Evolutionary conservation across 345 rosid genomes (phyloP).

Genomic region (Dovyalis caffra): DNA sequence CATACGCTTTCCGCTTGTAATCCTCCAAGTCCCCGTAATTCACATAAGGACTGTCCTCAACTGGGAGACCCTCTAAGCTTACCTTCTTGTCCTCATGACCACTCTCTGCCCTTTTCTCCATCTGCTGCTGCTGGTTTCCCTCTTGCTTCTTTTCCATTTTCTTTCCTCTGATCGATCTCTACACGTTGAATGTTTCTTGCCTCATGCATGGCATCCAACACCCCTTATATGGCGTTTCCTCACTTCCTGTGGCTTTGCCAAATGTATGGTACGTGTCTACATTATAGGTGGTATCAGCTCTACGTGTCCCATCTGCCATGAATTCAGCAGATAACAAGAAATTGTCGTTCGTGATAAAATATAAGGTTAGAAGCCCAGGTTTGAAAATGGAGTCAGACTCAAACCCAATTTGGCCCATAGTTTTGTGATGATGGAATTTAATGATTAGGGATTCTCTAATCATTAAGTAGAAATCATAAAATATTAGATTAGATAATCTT

Average conservation of each 20-base stretch:
- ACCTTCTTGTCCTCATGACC: slow-evolving; percentile 8
- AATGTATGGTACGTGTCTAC: too few species aligned
- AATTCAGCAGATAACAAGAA: too few species aligned
- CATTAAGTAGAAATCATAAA: not conserved
- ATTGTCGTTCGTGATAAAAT: too few species aligned
- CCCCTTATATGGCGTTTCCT: too few species aligned
- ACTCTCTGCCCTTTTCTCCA: slow-evolving; percentile 5
- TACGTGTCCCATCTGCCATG: too few species aligned
- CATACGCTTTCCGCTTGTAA: slow-evolving; percentile 54
- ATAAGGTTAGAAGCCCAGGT: too few species aligned
- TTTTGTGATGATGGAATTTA: not conserved
- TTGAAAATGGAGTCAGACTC: too few species aligned
- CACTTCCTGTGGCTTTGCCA: too few species aligned
- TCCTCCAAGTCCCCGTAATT: slow-evolving; percentile 44
- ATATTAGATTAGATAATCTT: not conserved
- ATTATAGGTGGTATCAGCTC: too few species aligned
- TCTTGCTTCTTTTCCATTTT: slow-evolving; percentile 17
- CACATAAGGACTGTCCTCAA: slow-evolving; percentile 38
- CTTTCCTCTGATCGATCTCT: not conserved
- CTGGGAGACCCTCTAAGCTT: slow-evolving; percentile 25
- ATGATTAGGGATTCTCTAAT: not conserved
- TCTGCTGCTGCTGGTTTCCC: slow-evolving; percentile 1
- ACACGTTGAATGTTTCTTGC: too few species aligned
- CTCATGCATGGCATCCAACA: too few species aligned
- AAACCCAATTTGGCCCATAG: too few species aligned